phyloP scores from a whole-genome alignment of 495 filamentous ascomycete species.

The Penicillium nucicola region DNA sequence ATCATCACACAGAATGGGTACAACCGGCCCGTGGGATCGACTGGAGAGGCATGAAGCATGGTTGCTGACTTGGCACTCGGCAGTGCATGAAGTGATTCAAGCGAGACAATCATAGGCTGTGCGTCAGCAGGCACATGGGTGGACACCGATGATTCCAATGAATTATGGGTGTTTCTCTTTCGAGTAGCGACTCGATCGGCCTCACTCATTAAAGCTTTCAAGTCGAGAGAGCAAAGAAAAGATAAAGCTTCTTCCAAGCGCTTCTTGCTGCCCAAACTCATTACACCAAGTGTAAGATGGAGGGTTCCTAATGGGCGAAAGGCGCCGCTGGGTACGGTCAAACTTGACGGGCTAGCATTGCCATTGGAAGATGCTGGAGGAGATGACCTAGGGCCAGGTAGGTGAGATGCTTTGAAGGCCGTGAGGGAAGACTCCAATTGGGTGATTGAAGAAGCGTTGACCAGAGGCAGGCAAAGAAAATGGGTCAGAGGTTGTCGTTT shows the following conservation, averaged over 20 bases:
- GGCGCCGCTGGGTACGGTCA: conserved; percentile 53
- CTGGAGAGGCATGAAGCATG: conserved; percentile 53
- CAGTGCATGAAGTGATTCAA: conserved; percentile 36
- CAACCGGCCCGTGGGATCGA: conserved; percentile 55
- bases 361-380: conserved; percentile 1
- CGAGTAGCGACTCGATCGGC: conserved; percentile 12
- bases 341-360: conserved; percentile 22
- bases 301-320: conserved; percentile 76
- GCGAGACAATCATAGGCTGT: conserved; percentile 27
- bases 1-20: conserved; percentile 62
- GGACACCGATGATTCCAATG: background rate
- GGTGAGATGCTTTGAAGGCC: conserved; percentile 57
- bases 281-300: conserved; percentile 84
- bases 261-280: conserved; percentile 63
- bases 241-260: conserved; percentile 55
- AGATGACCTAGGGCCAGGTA: conserved; percentile 13
- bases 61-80: conserved; percentile 38
- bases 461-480: conserved; percentile 82
- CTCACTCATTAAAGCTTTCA: conserved; percentile 45
- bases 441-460: conserved; percentile 56
- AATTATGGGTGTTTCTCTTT: background rate
- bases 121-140: background rate
- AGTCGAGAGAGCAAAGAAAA: conserved; percentile 53
- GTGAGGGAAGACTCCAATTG: conserved; percentile 61
- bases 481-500: conserved; percentile 65